Base-by-base conservation (phyloP, 805 yeast species). In the Candida vartiovaarae region DNA sequence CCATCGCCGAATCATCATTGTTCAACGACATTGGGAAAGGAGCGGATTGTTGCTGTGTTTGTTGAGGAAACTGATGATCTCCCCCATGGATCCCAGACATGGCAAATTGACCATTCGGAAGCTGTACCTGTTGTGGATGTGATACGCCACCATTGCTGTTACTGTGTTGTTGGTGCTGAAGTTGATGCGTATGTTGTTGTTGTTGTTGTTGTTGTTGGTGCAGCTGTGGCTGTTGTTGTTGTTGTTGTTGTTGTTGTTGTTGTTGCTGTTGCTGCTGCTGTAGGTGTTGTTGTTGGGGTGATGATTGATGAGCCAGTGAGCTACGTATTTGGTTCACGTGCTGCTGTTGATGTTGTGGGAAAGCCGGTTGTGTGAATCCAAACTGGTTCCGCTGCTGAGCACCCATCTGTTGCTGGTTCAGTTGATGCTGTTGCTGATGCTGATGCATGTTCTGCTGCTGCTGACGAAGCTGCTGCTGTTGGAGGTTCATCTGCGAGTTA, bases 401-500 rank as follows among this genome's bases (percentile, higher is more conserved):
- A 39, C 49, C 46, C 43, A 49, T 53, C 37, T 41, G 46, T 32
- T 51, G 32, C 42, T 53, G 47, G 66, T 66, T 52, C 37, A 55
- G 52, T 36, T 48, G 49, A 25, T 53, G 32, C 24, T 36, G 39
- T 4, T 11, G 15, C 20, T 32, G 55, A 41, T 50, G 47, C 42
- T 50, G 54, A 34, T 43, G 46, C 32, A 49, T 28, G 43, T 53
- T 47, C 66, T 67, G 49, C 64, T 67, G 53, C 90, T 69, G 59
- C 39, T 49, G 50, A 15, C 52, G 55, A 15, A 43, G 50, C 40
- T 42, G 56, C 37, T 53, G 30, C 29, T 32, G 55, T 32, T 51
- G 55, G 34, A 54, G 41, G 47, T 44, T 33, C 44, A 29, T 33
- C 44, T 35, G 47, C 39, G 42, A 41, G 30, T 32, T 39, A 32